Evolutionary conservation across 179 eudicot species (phyloP).

Genomic region (Silene vulgaris): DNA sequence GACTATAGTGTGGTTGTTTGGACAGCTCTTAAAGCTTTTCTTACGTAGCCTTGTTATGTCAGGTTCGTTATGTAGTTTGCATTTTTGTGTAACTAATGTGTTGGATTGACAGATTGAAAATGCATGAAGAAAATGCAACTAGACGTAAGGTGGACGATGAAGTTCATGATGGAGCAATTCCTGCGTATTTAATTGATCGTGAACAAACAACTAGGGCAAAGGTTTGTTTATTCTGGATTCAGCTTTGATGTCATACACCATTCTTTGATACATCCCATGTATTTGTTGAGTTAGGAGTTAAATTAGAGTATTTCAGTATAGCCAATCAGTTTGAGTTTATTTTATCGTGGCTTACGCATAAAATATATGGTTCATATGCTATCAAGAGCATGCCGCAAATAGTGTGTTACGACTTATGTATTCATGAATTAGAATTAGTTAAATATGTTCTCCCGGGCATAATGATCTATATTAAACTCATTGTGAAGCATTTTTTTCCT

Average conservation of each 20-base stretch:
- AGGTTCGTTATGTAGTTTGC: not conserved
- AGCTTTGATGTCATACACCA: not conserved
- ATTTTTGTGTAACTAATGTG: slow-evolving; percentile 2
- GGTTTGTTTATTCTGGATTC: slow-evolving; percentile 35
- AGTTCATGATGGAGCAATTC: slow-evolving; percentile 84
- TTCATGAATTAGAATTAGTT: not conserved
- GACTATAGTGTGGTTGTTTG: no score
- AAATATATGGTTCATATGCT: not conserved
- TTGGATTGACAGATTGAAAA: slow-evolving; percentile 52
- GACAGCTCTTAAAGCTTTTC: not conserved
- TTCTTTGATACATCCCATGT: not conserved
- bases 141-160: slow-evolving; percentile 93
- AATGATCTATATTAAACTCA: not conserved
- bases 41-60: not conserved
- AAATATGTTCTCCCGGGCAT: not conserved
- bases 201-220: slow-evolving; percentile 81
- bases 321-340: not conserved
- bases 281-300: not conserved
- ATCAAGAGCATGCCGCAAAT: not conserved
- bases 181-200: slow-evolving; percentile 95
- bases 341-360: not conserved
- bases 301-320: not conserved
- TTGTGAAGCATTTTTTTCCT: not conserved
- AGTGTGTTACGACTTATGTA: no score
- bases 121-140: slow-evolving; percentile 83